phyloP scores from a whole-genome alignment of 169 alveolate genomes.

The Toxoplasma gondii region DNA sequence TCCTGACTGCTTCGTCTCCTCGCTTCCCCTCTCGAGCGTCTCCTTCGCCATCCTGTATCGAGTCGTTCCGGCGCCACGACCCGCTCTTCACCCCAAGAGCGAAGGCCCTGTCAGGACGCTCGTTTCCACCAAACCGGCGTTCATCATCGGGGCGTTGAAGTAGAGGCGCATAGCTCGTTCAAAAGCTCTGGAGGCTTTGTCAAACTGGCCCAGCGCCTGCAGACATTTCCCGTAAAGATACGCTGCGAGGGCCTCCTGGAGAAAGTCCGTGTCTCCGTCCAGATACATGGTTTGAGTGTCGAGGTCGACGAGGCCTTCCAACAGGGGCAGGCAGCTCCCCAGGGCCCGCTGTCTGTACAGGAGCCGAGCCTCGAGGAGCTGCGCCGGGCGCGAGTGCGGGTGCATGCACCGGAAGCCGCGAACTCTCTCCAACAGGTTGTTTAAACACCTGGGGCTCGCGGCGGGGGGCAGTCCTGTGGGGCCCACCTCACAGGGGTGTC shows the following conservation, averaged over 20 bases:
- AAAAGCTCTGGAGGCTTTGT: not conserved
- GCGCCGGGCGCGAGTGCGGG: conserved; percentile 14
- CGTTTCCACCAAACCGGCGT: not conserved
- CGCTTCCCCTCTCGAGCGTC: too few species aligned
- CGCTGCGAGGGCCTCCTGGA: not conserved
- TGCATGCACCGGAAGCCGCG: not conserved
- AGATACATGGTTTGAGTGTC: not conserved
- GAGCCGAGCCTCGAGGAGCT: conserved; percentile 7
- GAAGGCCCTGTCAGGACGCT: not conserved
- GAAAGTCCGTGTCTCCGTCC: conserved; percentile 31
- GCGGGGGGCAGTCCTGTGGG: not conserved
- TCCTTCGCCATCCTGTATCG: too few species aligned
- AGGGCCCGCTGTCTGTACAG: not conserved
- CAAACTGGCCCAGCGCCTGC: not conserved
- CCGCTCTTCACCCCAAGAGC: not conserved
- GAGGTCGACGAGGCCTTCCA: not conserved
- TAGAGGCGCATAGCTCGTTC: not conserved
- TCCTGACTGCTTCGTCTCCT: too few species aligned
- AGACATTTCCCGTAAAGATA: conserved; percentile 3
- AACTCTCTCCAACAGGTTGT: not conserved
- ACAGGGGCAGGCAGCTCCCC: not conserved
- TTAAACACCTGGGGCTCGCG: not conserved
- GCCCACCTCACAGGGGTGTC: not conserved
- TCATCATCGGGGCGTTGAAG: conserved; percentile 30
- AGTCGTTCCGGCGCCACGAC: too few species aligned